Percentiles rank a stretch among this genome's conserved stretches.
Conservation (phyloP, 495 filamentous ascomycete species). For the Talaromyces trachyspermus region DNA sequence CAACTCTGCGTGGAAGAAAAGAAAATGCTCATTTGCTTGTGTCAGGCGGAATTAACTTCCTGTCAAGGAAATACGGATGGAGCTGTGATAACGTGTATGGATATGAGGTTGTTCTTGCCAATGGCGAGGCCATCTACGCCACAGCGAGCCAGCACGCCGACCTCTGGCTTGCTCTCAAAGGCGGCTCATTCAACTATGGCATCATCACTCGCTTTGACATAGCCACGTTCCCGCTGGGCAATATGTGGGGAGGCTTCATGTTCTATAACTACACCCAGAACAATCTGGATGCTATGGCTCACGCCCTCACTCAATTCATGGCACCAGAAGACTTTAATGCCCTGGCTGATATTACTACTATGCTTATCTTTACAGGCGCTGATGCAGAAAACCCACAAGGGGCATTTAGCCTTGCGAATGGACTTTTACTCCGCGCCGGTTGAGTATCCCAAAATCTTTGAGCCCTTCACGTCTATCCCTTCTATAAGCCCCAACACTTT, state of each 20-base stretch:
- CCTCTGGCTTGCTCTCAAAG: constrained; percentile 48
- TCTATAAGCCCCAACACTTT: no score
- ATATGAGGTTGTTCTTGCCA: constrained; percentile 46
- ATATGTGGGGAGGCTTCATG: constrained; percentile 34
- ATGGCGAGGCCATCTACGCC: constrained; percentile 40
- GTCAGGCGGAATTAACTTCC: no score
- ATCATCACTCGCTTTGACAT: constrained; percentile 49
- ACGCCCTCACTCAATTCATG: background rate
- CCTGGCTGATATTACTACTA: background rate
- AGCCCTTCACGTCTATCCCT: no score
- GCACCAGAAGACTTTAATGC: background rate
- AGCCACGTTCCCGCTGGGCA: constrained; percentile 21
- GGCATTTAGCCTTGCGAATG: no score
- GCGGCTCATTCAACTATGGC: constrained; percentile 48
- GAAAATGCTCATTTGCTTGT: no score
- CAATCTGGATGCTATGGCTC: background rate
- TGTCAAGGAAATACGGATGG: constrained; percentile 32
- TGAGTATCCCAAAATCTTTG: no score
- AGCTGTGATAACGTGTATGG: constrained; percentile 40
- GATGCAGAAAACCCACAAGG: no score
- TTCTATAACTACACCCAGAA: constrained; percentile 2
- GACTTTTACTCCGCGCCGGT: no score
- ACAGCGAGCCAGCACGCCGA: constrained; percentile 34
- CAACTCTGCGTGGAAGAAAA: no score
- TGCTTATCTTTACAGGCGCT: no score